Percentiles rank a stretch among this genome's conserved stretches.
These are phyloP conservation scores for Phytomonas francai DNA, from an alignment of 208 protist genomes.

Conservation along the genomic window DNA sequence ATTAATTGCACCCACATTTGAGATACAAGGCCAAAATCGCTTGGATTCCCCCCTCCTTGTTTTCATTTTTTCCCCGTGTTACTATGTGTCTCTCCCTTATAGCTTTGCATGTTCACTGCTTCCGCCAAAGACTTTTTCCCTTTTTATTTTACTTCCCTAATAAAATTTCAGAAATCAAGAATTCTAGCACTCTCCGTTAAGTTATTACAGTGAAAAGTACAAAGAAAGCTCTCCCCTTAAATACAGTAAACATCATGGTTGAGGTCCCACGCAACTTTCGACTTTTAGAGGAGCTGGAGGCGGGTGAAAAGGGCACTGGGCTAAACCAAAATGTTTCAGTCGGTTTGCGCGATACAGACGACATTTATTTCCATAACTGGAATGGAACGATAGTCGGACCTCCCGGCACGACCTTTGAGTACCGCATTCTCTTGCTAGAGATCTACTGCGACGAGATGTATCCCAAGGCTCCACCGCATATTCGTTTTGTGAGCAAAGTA, in stretches of 20 bases:
- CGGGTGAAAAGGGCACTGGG: slow-evolving; percentile 86
- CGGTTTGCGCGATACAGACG: slow-evolving; percentile 77
- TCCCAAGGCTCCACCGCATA: slow-evolving; percentile 75
- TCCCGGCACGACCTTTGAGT: slow-evolving; percentile 82
- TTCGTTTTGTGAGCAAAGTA: slow-evolving; percentile 76
- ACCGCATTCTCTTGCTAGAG: slow-evolving; percentile 81
- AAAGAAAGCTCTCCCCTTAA: background rate
- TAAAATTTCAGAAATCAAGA: background rate
- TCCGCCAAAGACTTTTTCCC: slow-evolving; percentile 13
- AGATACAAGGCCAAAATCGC: background rate
- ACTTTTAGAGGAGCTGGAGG: slow-evolving; percentile 85
- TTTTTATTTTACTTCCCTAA: slow-evolving; percentile 18
- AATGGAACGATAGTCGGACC: slow-evolving; percentile 89
- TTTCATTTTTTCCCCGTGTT: slow-evolving; percentile 11
- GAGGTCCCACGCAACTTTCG: slow-evolving; percentile 90
- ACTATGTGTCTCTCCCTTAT: background rate
- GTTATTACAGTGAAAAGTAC: background rate
- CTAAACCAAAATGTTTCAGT: slow-evolving; percentile 85
- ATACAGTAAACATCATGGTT: slow-evolving; percentile 39
- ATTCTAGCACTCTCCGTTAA: background rate
- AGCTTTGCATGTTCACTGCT: background rate
- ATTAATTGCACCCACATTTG: background rate
- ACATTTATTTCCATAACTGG: slow-evolving; percentile 90
- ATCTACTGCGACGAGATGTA: slow-evolving; percentile 89
- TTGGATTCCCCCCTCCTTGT: slow-evolving; percentile 9